These are phyloP conservation scores for Hypoxylon sp. DNA, from an alignment of 2,329 filamentous ascomycete genomes.

Conservation along the genomic window DNA sequence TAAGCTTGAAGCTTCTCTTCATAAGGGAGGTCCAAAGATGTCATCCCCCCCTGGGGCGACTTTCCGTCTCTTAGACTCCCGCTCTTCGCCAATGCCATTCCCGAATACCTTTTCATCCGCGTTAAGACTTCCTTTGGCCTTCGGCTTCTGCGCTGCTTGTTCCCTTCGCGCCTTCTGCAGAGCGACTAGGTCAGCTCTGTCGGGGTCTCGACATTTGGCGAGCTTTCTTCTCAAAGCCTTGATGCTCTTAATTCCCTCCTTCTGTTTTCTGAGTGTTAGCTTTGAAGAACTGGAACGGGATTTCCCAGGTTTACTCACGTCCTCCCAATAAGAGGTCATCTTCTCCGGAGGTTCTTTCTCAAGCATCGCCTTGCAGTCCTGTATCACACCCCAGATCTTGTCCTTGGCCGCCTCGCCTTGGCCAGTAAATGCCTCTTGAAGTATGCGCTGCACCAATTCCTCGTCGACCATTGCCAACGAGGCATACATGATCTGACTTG, in stretches of 20 bases:
- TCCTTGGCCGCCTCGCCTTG: slow-evolving; percentile 53
- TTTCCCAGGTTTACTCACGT: slow-evolving; percentile 56
- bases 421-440: slow-evolving; percentile 59
- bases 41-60: slow-evolving; percentile 46
- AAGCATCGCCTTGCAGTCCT: slow-evolving; percentile 68
- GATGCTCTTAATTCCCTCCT: slow-evolving; percentile 64
- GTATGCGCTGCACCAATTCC: slow-evolving; percentile 67
- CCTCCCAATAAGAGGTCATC: slow-evolving; percentile 68
- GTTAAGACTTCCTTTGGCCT: slow-evolving; percentile 57
- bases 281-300: slow-evolving; percentile 48
- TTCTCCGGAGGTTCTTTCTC: slow-evolving; percentile 70
- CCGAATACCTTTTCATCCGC: slow-evolving; percentile 65
- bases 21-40: slow-evolving; percentile 51
- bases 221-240: slow-evolving; percentile 77
- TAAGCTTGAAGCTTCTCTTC: slow-evolving; percentile 14
- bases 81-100: slow-evolving; percentile 51
- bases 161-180: slow-evolving; percentile 76
- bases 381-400: slow-evolving; percentile 66
- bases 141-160: slow-evolving; percentile 60
- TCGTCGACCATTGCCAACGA: slow-evolving; percentile 82
- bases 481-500: slow-evolving; percentile 92
- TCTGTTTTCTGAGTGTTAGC: slow-evolving; percentile 52
- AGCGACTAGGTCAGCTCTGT: slow-evolving; percentile 79
- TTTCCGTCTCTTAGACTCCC: slow-evolving; percentile 59
- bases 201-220: slow-evolving; percentile 80